A percentile compares a stretch with the other conserved stretches of the same genome.
Evolutionary conservation across 495 filamentous ascomycete species (phyloP).

Genomic region (Neurospora discreta): DNA sequence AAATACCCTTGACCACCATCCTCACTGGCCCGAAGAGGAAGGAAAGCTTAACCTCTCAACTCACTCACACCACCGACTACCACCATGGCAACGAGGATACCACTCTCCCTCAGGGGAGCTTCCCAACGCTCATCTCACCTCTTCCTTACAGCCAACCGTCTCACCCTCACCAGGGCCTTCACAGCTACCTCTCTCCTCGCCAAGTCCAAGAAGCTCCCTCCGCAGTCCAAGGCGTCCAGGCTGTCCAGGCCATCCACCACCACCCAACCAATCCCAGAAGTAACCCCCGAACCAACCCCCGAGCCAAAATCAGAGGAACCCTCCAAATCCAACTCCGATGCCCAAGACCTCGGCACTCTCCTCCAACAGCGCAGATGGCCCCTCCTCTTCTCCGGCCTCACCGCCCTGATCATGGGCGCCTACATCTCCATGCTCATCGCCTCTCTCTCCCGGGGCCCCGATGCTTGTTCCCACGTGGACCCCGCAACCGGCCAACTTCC

Average conservation of each 20-base stretch:
- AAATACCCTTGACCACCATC: not conserved
- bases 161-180: not conserved
- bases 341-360: slow-evolving; percentile 10
- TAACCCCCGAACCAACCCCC: not conserved
- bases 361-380: slow-evolving; percentile 11
- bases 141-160: not conserved
- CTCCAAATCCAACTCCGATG: not conserved
- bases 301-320: not conserved
- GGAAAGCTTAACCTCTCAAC: not conserved
- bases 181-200: slow-evolving; percentile 3
- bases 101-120: not conserved
- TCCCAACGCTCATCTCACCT: not conserved
- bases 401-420: slow-evolving; percentile 13
- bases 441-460: slow-evolving; percentile 8
- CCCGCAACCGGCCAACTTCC: not conserved
- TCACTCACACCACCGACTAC: not conserved
- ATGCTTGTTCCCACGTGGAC: not conserved
- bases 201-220: not conserved
- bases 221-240: not conserved
- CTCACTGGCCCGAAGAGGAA: not conserved
- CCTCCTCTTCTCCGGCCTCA: slow-evolving; percentile 16
- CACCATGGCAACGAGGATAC: slow-evolving; percentile 7
- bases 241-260: not conserved
- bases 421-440: slow-evolving; percentile 24
- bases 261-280: not conserved